These are phyloP conservation scores for Melocanna baccifera DNA, from an alignment of 176 grass and related monocot species.

Conservation along the genomic window DNA sequence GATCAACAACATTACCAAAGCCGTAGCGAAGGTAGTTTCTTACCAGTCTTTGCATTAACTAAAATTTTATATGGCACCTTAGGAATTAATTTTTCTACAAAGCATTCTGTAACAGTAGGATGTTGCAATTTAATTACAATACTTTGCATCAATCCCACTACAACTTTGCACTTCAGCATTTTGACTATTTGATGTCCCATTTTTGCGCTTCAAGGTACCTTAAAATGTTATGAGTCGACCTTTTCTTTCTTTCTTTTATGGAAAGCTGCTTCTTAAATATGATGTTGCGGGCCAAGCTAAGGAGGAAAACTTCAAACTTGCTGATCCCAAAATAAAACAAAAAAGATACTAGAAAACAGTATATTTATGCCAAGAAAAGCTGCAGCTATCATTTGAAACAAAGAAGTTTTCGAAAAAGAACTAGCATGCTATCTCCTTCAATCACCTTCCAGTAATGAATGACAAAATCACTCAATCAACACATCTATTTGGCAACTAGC, in stretches of 20 bases:
- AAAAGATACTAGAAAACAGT: background rate
- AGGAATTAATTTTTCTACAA: background rate
- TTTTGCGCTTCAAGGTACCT: background rate
- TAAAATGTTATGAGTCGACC: background rate
- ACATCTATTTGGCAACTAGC: background rate
- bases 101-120: background rate
- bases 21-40: background rate
- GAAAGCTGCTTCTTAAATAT: too few species aligned
- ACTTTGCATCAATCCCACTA: background rate
- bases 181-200: background rate
- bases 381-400: background rate
- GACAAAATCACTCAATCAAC: background rate
- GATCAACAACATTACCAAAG: background rate
- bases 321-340: too few species aligned
- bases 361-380: background rate
- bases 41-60: background rate
- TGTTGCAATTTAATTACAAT: background rate
- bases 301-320: too few species aligned
- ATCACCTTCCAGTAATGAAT: background rate
- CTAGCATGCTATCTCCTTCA: background rate
- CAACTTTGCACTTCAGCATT: background rate
- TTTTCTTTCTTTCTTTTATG: background rate
- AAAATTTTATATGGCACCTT: background rate
- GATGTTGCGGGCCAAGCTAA: too few species aligned
- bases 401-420: background rate